Base-by-base conservation (phyloP, 805 yeast genomes). In the Candida pini region DNA sequence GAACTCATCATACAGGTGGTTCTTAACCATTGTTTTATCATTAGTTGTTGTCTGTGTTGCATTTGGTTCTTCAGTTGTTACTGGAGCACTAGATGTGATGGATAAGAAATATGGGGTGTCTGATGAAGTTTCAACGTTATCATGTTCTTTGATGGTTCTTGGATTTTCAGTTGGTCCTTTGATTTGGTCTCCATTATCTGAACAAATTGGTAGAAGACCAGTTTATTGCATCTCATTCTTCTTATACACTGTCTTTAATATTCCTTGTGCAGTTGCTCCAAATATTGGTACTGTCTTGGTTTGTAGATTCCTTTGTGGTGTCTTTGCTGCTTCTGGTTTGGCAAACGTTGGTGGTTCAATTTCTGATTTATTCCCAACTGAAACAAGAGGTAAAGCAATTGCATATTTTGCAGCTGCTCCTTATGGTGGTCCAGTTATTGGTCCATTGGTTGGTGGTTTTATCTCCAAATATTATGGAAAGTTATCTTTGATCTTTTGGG, bases 371-470 rank as follows among this genome's bases (percentile, higher is more conserved):
- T 90, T 88, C 69, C 73, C 79, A n/a, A 70, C 74, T 35, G 81
- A 75, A 44, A 75, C 88, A 1, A 72, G 96, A 64, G 95, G 95
- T 47, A 72, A 78, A 51, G 95, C 95, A 26, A 86, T 88, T 61
- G 94, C 95, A 0, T 81, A 81, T 51, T 88, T 88, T 53, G 89
- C 95, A 9, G 87, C 86, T 51, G 87, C 92, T 39, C 96, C 96
- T 2, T 88, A 87, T 59, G 81, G 89, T 43, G 96, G 96, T 33
- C 96, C 96, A 2, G 94, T 85, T 25, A 61, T 87, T 31, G 96
- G 96, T 23, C 95, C 95, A 3, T 62, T 88, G 35, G 87, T 85
- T 24, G 83, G 86, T 51, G 96, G 96, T 26, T 88, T 87, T 66
- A 78, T 88, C 51, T 70, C 79, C 38, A 78, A 82, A 32, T 74